Evolutionary conservation across 108 stramenopile species (phyloP).

Genomic region (Discostella pseudostelligera): DNA sequence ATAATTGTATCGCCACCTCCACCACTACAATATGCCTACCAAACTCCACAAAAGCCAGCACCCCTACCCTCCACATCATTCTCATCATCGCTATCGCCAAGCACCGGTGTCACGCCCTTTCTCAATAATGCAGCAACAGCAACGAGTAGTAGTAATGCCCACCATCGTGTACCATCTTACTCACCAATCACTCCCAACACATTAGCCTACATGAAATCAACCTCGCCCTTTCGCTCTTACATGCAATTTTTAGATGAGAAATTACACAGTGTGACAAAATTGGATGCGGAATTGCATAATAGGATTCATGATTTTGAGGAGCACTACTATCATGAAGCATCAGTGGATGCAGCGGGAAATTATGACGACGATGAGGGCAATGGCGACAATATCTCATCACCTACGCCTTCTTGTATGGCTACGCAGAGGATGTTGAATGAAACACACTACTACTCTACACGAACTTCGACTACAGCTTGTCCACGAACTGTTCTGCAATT

Average conservation of each 20-base stretch:
- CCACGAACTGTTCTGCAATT: too few species aligned
- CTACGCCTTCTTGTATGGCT: too few species aligned
- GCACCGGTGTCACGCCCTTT: not conserved
- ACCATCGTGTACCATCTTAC: not conserved
- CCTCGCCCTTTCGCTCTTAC: slow-evolving; percentile 6
- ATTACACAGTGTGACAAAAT: slow-evolving; percentile 10
- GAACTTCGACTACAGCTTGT: too few species aligned
- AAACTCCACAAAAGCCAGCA: not conserved
- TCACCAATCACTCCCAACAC: not conserved
- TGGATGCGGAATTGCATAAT: not conserved
- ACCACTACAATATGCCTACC: not conserved
- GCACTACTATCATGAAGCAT: not conserved
- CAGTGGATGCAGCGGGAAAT: not conserved
- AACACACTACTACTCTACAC: too few species aligned
- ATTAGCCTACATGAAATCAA: not conserved
- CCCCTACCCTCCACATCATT: not conserved
- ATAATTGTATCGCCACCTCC: not conserved
- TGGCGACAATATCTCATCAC: too few species aligned
- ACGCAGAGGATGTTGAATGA: too few species aligned
- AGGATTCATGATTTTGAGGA: slow-evolving; percentile 3
- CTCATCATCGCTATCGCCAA: not conserved
- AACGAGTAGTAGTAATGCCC: not conserved
- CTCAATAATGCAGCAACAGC: not conserved
- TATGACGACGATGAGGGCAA: not conserved
- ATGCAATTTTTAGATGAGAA: slow-evolving; percentile 7